A percentile compares a stretch with the other conserved stretches of the same genome.
Conservation (phyloP, 2,329 filamentous ascomycete species). For the Pseudogymnoascus pannorum region DNA sequence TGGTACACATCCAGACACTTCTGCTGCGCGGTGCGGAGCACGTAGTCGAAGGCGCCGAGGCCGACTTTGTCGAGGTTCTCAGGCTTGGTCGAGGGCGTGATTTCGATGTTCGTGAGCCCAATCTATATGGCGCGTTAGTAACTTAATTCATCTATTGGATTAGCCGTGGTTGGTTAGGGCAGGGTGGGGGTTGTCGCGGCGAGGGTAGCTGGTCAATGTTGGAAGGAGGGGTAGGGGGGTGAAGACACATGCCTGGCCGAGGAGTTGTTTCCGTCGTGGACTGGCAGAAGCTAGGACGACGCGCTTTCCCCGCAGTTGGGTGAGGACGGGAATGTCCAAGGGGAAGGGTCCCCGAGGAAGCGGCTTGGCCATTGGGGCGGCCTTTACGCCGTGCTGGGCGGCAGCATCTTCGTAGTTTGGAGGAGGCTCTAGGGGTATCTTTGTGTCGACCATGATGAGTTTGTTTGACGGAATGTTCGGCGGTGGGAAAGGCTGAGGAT, state of each 20-base stretch:
- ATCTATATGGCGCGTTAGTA: conserved; percentile 43
- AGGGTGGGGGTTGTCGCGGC: background rate
- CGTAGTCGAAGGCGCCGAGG: conserved; percentile 82
- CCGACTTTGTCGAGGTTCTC: conserved; percentile 75
- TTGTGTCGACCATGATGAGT: background rate
- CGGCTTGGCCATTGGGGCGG: conserved; percentile 13
- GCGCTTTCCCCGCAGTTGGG: conserved; percentile 66
- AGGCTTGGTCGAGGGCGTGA: conserved; percentile 72
- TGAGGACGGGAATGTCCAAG: conserved; percentile 73
- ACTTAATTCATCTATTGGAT: background rate
- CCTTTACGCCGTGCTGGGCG: conserved; percentile 4
- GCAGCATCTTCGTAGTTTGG: conserved; percentile 15
- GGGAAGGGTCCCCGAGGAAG: conserved; percentile 48
- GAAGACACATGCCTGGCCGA: conserved; percentile 52
- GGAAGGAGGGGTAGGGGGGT: conserved; percentile 6
- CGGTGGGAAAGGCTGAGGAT: background rate
- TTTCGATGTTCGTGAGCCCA: conserved; percentile 73
- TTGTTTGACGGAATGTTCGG: background rate
- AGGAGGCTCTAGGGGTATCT: conserved; percentile 18
- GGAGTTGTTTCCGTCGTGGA: conserved; percentile 73
- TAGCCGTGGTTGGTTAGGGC: background rate
- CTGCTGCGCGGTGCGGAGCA: conserved; percentile 73
- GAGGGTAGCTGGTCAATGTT: background rate
- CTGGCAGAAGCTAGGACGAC: conserved; percentile 88
- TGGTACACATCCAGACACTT: conserved; percentile 68